Evolutionary conservation across 2,329 filamentous ascomycete genomes (phyloP).

Genomic region (Cladobotryum protrusum): DNA sequence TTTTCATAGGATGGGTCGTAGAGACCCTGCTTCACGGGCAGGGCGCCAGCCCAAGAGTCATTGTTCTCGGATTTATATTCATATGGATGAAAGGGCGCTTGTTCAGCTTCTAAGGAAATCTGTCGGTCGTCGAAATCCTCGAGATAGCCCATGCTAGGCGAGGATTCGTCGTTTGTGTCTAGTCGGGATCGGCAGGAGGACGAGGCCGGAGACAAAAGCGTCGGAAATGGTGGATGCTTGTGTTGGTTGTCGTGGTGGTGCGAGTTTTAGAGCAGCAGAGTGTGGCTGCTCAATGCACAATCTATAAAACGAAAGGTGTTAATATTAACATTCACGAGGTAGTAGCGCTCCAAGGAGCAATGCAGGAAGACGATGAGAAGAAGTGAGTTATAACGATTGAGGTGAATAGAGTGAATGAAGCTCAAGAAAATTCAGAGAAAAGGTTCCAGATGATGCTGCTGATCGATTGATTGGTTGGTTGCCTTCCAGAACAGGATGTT

Average conservation of each 20-base stretch:
- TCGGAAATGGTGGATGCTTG: background rate
- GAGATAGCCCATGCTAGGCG: constrained; percentile 63
- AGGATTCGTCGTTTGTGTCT: constrained; percentile 26
- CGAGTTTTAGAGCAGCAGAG: constrained; percentile 2
- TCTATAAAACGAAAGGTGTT: background rate
- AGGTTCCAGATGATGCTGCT: background rate
- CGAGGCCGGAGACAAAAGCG: constrained; percentile 1
- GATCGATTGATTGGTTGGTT: background rate
- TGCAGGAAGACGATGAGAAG: background rate
- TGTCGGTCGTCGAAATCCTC: constrained; percentile 65
- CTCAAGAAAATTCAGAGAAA: background rate
- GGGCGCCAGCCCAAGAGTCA: constrained; percentile 82
- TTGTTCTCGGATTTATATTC: constrained; percentile 85
- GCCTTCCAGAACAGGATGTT: background rate
- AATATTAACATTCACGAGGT: background rate
- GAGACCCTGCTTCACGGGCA: constrained; percentile 96
- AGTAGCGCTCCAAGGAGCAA: background rate
- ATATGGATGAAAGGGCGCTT: constrained; percentile 62
- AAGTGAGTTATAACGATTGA: background rate
- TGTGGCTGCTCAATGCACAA: constrained; percentile 2
- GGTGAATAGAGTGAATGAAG: background rate
- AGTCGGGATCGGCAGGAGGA: constrained; percentile 1
- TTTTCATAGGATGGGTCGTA: constrained; percentile 96
- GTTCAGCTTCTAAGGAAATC: constrained; percentile 53
- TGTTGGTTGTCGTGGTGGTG: background rate